A percentile compares a stretch with the other conserved stretches of the same genome.
phyloP scores from a whole-genome alignment of 306 rosid species.

The Quercus agrifolia region DNA sequence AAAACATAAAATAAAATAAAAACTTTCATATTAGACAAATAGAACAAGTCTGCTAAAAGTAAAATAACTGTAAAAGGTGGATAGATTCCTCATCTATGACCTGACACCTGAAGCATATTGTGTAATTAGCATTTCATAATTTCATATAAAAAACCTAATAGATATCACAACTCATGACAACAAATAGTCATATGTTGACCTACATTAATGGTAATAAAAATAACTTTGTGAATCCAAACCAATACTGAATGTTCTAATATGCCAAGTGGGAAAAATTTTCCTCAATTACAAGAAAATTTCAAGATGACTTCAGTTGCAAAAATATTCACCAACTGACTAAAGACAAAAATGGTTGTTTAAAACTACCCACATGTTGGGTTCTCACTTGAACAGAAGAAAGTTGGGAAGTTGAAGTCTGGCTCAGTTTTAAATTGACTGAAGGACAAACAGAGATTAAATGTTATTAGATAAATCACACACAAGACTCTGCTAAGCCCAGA shows the following conservation, averaged over 20 bases:
- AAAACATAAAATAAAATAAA: neutral
- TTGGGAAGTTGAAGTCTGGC: neutral
- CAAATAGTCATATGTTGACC: neutral
- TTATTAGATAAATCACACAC: neutral
- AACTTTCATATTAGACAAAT: neutral
- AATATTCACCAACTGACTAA: neutral
- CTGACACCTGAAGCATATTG: neutral
- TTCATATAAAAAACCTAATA: neutral
- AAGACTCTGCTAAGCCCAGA: neutral
- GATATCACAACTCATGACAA: neutral
- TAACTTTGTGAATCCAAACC: neutral
- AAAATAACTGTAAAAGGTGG: neutral
- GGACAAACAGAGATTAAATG: neutral
- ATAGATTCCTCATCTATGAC: neutral
- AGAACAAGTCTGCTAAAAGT: neutral
- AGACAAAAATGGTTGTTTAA: neutral
- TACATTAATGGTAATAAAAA: neutral
- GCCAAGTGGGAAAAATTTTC: neutral
- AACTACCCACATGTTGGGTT: neutral
- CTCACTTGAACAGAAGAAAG: neutral
- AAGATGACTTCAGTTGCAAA: neutral
- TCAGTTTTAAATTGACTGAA: neutral
- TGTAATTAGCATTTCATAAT: neutral
- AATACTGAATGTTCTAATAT: neutral
- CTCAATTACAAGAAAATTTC: neutral